Base-by-base conservation (phyloP, 257 asterid genomes). In the Penstemon eatonii region DNA sequence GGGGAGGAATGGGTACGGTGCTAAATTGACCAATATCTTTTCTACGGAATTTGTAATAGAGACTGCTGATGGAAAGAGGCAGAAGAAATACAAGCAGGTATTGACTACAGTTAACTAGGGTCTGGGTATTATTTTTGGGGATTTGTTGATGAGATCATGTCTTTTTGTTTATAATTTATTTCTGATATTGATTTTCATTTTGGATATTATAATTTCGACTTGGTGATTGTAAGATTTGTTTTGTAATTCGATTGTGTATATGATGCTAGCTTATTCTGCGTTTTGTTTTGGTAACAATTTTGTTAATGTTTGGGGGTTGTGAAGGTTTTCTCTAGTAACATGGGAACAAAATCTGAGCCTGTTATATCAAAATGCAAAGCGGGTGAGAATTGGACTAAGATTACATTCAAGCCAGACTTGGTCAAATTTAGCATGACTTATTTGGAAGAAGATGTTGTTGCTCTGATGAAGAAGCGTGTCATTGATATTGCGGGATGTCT, bases 1-100 rank as follows among this genome's bases (percentile, higher is more conserved):
- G 33, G 97, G 99, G 47, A 86, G 99, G 68, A 94, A 94, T 18
- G 99, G 99, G 4, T 91, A 89, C 37, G 99, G 99, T 0, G 99
- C 99, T 1, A 94, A 94, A 76, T 89, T 94, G 70, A 91, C 97
- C 0, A 94, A 94, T 65, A 94, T 94, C 42, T 94, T 94, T 67
- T 94, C 97, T 1, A 87, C 87, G 0, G 97, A 94, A 73, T 94
- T 94, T 66, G 76, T 91, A 13, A 90, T 94, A 6, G 97, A 94
- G 79, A 94, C 97, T 61, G 97, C 97, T 3, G 99, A 94, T 67
- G 96, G 97, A 0, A 85, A 67, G 79, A 74, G 97, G 77, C 86
- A 79, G 78, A 91, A 56, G 78, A 94, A 83, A 80, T 94, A 91
- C 79, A 94, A 87, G 81, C 99, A 91, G 99, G 99, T 94, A 40